These are phyloP conservation scores for Talaromyces liani DNA, from an alignment of 495 filamentous ascomycete genomes.

Conservation along the genomic window DNA sequence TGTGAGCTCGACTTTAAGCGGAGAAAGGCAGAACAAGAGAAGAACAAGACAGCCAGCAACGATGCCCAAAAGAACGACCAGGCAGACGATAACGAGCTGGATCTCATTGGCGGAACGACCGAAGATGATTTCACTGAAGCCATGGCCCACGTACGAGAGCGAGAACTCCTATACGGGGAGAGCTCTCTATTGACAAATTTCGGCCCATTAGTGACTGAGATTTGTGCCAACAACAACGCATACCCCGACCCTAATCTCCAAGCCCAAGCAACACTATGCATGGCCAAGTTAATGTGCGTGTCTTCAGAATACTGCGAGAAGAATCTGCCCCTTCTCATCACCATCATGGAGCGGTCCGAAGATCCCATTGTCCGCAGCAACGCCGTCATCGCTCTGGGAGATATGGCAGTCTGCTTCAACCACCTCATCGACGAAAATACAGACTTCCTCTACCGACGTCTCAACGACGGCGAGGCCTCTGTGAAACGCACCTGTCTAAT, in stretches of 20 bases:
- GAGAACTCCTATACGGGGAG: constrained; percentile 83
- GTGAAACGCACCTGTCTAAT: constrained; percentile 98
- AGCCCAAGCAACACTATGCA: constrained; percentile 87
- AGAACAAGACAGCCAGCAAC: constrained; percentile 54
- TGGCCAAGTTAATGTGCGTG: constrained; percentile 98
- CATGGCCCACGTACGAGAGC: constrained; percentile 88
- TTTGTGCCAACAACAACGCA: constrained; percentile 86
- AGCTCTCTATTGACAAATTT: constrained; percentile 82
- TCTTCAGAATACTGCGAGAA: constrained; percentile 90
- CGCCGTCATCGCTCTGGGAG: constrained; percentile 90
- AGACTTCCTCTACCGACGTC: constrained; percentile 88
- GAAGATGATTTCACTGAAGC: constrained; percentile 98
- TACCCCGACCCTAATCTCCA: constrained; percentile 85
- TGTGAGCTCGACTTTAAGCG: constrained; percentile 97
- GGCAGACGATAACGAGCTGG: constrained; percentile 67
- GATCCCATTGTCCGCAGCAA: constrained; percentile 90
- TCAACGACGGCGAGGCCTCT: constrained; percentile 79
- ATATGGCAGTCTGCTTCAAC: constrained; percentile 99
- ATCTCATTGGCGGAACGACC: constrained; percentile 92
- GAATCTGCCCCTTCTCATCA: constrained; percentile 90
- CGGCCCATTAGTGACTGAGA: constrained; percentile 82
- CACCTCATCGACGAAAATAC: constrained; percentile 99
- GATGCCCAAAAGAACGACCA: constrained; percentile 42
- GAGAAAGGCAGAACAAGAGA: constrained; percentile 90
- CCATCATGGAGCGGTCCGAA: constrained; percentile 88